Evolutionary conservation across 2,329 filamentous ascomycete genomes (phyloP), one percentile per base, ranked within the genome.

Genomic region (Aspergillus cejpii): DNA sequence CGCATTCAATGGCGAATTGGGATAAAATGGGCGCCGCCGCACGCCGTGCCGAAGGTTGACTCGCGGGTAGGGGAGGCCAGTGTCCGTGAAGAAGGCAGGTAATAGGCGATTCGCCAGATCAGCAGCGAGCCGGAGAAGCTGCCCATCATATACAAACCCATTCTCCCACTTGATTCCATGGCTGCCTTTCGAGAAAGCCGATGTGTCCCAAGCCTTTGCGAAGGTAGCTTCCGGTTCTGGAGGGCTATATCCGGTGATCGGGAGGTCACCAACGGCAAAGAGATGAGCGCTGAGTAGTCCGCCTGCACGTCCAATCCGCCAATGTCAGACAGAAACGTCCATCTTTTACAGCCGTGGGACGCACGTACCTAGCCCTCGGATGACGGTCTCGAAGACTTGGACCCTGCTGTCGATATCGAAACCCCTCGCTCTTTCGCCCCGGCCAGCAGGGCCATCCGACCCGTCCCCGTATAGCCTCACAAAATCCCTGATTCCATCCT

Each of bases 391-490:
- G 61, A 98, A 98, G 29, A 98, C 88, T 69, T 98, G 91, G 1
- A 98, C 92, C 68, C 97, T 98, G 71, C 90, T 95, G 67, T 98
- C 91, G 31, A 95, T 74, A 65, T 98, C 88, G 59, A 98, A 98
- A 0, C 89, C 92, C 43, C 81, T 78, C 3, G 83, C 82, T 52
- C 88, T 76, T 45, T 77, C 73, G 3, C 91, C 91, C 59, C 79
- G 76, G 5, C 86, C 87, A 4, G 76, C 75, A 11, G 78, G 73
- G 2, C 85, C 84, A 6, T 74, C 68, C 23, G 81, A 81, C 1
- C 90, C 91, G 66, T 96, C 90, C 3, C 91, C 91, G 64, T 96
- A 97, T 56, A 92, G 74, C 52, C 80, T 73, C 2, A 96, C 84
- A 55, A 97, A 74, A 41, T 83, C 75, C 47, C 78, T 75, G 21